A percentile compares a stretch with the other conserved stretches of the same genome.
Conservation (phyloP, 2,329 filamentous ascomycete species). For the Rhytidhysteron rufulum region DNA sequence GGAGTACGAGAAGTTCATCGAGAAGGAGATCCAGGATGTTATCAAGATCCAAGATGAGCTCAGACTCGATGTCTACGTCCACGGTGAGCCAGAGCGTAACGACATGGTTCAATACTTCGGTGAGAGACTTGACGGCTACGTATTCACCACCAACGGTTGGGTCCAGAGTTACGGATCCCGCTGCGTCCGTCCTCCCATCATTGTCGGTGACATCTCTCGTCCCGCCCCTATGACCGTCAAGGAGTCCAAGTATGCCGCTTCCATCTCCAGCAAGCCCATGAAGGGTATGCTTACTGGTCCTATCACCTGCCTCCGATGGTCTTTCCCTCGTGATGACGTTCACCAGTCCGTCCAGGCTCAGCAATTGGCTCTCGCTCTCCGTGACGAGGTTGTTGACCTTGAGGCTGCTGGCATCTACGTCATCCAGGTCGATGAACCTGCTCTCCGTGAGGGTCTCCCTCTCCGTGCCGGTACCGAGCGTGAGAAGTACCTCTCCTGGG, state of each 20-base stretch:
- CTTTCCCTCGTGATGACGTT: conserved; percentile 98
- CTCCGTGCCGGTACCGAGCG: conserved; percentile 92
- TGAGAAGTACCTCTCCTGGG: conserved; percentile 95
- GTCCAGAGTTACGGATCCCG: conserved; percentile 98
- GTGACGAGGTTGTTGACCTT: conserved; percentile 96
- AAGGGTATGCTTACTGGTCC: conserved; percentile 99
- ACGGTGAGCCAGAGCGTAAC: conserved; percentile 99
- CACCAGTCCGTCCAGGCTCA: conserved; percentile 99
- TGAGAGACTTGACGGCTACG: conserved; percentile 93
- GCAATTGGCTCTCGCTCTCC: conserved; percentile 96
- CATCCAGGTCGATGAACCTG: conserved; percentile 99
- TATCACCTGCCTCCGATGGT: conserved; percentile 98
- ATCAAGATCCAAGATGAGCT: conserved; percentile 98
- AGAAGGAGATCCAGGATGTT: conserved; percentile 95
- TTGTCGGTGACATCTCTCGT: conserved; percentile 97
- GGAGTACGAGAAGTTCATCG: conserved; percentile 98
- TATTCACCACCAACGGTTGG: conserved; percentile 99
- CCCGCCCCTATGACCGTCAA: conserved; percentile 98
- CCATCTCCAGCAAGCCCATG: conserved; percentile 97
- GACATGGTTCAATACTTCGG: conserved; percentile 99
- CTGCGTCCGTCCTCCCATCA: conserved; percentile 96
- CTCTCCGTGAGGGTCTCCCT: conserved; percentile 97
- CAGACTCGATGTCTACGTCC: conserved; percentile 92
- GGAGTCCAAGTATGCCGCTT: conserved; percentile 98
- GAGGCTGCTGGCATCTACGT: conserved; percentile 95